These are phyloP conservation scores for Pelargonium australe DNA, from an alignment of 441 rosid species.

Conservation along the genomic window DNA sequence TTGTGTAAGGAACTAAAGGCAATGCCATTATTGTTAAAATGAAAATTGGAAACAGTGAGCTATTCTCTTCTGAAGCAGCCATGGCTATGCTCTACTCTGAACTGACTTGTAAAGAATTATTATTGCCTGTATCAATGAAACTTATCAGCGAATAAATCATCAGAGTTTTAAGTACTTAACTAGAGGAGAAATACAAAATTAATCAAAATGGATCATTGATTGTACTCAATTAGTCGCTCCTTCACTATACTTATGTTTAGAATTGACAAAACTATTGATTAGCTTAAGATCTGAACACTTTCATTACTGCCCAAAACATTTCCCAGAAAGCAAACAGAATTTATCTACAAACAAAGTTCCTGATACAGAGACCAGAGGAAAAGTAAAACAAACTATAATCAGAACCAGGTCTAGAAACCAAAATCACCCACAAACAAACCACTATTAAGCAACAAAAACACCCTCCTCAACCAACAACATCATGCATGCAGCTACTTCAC, in stretches of 20 bases:
- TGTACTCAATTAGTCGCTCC: too few species aligned
- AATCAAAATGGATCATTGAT: too few species aligned
- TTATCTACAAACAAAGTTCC: not conserved
- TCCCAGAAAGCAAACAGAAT: not conserved
- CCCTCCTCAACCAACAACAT: not conserved
- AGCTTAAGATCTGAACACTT: not conserved
- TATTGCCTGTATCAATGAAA: slow-evolving; percentile 20
- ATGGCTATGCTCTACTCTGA: slow-evolving; percentile 37
- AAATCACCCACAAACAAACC: not conserved
- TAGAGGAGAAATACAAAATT: too few species aligned
- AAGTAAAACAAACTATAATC: not conserved
- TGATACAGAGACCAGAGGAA: too few species aligned
- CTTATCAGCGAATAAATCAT: not conserved
- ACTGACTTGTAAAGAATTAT: slow-evolving; percentile 22
- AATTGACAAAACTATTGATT: too few species aligned
- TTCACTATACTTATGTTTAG: too few species aligned
- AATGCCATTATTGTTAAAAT: slow-evolving; percentile 92
- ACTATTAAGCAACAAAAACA: not conserved
- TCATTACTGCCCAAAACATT: not conserved
- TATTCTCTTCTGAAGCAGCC: slow-evolving; percentile 91
- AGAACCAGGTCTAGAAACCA: not conserved
- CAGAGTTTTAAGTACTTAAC: not conserved
- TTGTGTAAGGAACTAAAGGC: slow-evolving; percentile 84
- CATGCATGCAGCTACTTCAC: too few species aligned
- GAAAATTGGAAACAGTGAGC: slow-evolving; percentile 87